These are phyloP conservation scores for Lactifluus hygrophoroides DNA, from an alignment of 768 basidiomycete species.

Conservation along the genomic window DNA sequence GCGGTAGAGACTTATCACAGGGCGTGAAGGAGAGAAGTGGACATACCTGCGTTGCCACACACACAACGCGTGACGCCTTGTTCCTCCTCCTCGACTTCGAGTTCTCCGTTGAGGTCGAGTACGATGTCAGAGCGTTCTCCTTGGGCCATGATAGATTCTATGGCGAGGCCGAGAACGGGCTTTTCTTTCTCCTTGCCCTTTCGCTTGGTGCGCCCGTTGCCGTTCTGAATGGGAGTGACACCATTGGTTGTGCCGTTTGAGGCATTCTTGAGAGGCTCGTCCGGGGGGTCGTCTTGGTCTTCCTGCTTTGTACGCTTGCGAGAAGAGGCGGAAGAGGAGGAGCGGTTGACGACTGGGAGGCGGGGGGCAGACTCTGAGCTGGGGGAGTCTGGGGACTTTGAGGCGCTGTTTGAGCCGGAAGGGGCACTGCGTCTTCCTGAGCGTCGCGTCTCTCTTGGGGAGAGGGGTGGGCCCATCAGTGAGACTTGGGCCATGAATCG, in stretches of 20 bases:
- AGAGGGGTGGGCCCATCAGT: slow-evolving; percentile 69
- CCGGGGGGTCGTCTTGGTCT: slow-evolving; percentile 55
- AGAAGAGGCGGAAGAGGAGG: slow-evolving; percentile 24
- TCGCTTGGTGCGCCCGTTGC: slow-evolving; percentile 45
- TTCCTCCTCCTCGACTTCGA: slow-evolving; percentile 48
- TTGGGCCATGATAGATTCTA: slow-evolving; percentile 24
- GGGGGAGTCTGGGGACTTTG: slow-evolving; percentile 69
- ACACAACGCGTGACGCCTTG: slow-evolving; percentile 70
- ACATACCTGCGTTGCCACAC: slow-evolving; percentile 72
- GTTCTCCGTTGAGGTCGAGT: slow-evolving; percentile 26
- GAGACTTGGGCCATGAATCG: slow-evolving; percentile 49
- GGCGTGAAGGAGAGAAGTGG: slow-evolving; percentile 15
- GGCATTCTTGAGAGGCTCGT: slow-evolving; percentile 42
- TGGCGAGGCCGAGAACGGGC: slow-evolving; percentile 23
- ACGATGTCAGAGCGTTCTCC: slow-evolving; percentile 26
- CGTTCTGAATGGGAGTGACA: slow-evolving; percentile 20
- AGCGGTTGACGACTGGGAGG: slow-evolving; percentile 23
- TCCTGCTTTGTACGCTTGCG: slow-evolving; percentile 63
- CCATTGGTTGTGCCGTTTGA: slow-evolving; percentile 26
- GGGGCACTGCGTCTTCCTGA: slow-evolving; percentile 67
- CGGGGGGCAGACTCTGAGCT: slow-evolving; percentile 36
- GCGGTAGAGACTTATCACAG: not conserved
- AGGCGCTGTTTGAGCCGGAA: slow-evolving; percentile 55
- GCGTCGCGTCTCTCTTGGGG: slow-evolving; percentile 68
- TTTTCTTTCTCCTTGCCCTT: slow-evolving; percentile 59